A percentile compares a stretch with the other conserved stretches of the same genome.
phyloP scores from a whole-genome alignment of 331 rosid genomes.

The Quercus lobata region DNA sequence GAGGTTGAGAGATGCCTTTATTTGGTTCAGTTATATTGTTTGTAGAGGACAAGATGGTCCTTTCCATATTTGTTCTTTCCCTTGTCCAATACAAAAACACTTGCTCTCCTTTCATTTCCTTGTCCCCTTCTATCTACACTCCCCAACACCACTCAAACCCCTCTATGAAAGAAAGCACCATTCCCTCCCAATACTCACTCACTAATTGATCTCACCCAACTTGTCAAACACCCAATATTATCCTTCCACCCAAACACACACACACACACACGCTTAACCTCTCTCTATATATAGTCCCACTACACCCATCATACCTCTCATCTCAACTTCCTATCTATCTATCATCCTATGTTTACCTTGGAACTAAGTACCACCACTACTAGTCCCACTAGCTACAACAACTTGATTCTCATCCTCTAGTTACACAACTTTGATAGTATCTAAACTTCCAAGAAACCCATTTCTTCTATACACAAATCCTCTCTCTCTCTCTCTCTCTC shows the following conservation, averaged over 20 bases:
- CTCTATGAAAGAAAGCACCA: slow-evolving; percentile 5
- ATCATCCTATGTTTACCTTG: slow-evolving; percentile 38
- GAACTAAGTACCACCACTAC: slow-evolving; percentile 1
- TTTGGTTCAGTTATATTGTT: slow-evolving; percentile 9
- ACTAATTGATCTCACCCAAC: too few species aligned
- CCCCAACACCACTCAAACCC: slow-evolving; percentile 24
- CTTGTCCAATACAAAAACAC: slow-evolving; percentile 34
- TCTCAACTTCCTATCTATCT: slow-evolving; percentile 30
- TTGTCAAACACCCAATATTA: neutral
- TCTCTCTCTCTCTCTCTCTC: too few species aligned
- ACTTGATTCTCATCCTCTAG: neutral
- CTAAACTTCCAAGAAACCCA: neutral
- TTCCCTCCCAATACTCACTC: neutral
- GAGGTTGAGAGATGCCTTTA: slow-evolving; percentile 39
- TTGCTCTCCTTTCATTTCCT: slow-evolving; percentile 25
- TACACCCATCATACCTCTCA: slow-evolving; percentile 34
- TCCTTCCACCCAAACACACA: neutral
- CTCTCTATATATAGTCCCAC: slow-evolving; percentile 59
- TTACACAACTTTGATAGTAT: neutral
- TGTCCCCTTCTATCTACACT: slow-evolving; percentile 31
- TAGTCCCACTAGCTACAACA: slow-evolving; percentile 8
- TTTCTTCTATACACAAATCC: neutral
- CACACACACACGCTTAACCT: neutral
- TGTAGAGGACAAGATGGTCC: slow-evolving; percentile 53
- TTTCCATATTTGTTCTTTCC: slow-evolving; percentile 45